A percentile compares a stretch with the other conserved stretches of the same genome.
These are phyloP conservation scores for Aspergillus transmontanensis DNA, from an alignment of 2,329 filamentous ascomycete genomes.

Conservation along the genomic window DNA sequence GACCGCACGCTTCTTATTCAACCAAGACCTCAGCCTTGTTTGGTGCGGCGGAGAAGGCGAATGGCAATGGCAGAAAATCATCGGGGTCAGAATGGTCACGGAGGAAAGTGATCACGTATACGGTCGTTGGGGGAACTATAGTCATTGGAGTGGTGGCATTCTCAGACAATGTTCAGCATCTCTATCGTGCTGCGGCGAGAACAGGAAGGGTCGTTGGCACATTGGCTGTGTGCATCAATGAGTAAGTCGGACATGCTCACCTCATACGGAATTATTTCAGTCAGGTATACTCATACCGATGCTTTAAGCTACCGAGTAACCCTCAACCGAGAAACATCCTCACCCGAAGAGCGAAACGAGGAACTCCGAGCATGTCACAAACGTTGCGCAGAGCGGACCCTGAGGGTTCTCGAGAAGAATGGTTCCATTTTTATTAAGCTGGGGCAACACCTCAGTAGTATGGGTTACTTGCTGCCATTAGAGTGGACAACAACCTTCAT, in stretches of 20 bases:
- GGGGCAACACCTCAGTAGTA: constrained; percentile 91
- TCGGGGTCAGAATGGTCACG: constrained; percentile 18
- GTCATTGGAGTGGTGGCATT: constrained; percentile 52
- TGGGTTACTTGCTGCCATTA: constrained; percentile 87
- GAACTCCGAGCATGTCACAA: constrained; percentile 83
- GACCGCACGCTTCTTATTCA: constrained; percentile 21
- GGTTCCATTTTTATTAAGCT: constrained; percentile 98
- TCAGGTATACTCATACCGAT: neutral
- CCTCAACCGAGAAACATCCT: constrained; percentile 67
- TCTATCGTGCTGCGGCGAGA: constrained; percentile 73
- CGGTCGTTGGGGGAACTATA: constrained; percentile 38
- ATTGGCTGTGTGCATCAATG: constrained; percentile 81
- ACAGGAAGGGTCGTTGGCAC: constrained; percentile 76
- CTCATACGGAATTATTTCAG: neutral
- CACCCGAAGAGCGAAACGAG: constrained; percentile 66
- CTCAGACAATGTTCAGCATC: constrained; percentile 71
- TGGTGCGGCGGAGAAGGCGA: constrained; percentile 10
- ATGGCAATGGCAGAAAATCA: constrained; percentile 12
- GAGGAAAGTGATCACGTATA: constrained; percentile 34
- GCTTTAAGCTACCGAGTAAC: constrained; percentile 77
- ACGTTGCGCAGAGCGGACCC: constrained; percentile 84
- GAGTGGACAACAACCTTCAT: constrained; percentile 98
- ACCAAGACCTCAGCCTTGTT: constrained; percentile 20
- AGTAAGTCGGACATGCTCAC: constrained; percentile 59
- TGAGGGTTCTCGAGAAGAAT: constrained; percentile 88